Base-by-base conservation (phyloP, 345 rosid species). In the Dipteronia dyeriana region DNA sequence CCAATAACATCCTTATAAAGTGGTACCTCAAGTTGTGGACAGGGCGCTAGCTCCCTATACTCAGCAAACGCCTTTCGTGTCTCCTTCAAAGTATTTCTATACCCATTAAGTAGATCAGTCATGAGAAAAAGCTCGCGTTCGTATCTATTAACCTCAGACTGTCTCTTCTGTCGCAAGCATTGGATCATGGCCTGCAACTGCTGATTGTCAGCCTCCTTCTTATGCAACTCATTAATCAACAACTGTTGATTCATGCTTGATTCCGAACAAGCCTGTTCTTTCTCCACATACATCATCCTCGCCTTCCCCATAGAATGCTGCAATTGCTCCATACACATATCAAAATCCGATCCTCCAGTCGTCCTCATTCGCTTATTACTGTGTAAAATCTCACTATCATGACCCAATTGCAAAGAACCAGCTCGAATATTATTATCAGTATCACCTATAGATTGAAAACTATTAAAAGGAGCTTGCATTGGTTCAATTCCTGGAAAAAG, bases 1-100 rank as follows among this genome's bases (percentile, higher is more conserved):
- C 97, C 97, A 68, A 85, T 75, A 54, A 89, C 89, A 86, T 94
- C 97, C 85, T 84, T 84, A 84, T 94, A 92, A 66, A 92, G 86
- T 0, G 95, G 90, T 62, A 88, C 91, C 75, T 87, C 90, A 54
- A 85, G 88, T 72, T 79, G 77, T 3, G 83, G 87, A 81, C 78
- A 87, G 61, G 76, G 86, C 14, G 85, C 87, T 0, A 9, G 26
- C 12, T 59, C n/a, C 77, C 92, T 87, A 66, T 94, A 93, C 54
- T 94, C 92, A 20, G 87, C 76, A 76, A 89, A 92, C 70, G 89
- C 83, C 81, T 81, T 83, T 56, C 83, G 83, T 1, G 87, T 89
- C 75, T 86, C 94, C 83, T 87, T 94, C 87, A 92, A 81, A 59
- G 90, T 90, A 88, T 84, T 91, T 79, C 88, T 91, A 60, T 96